phyloP scores from a whole-genome alignment of 208 protist genomes.

The Angomonas deanei region DNA sequence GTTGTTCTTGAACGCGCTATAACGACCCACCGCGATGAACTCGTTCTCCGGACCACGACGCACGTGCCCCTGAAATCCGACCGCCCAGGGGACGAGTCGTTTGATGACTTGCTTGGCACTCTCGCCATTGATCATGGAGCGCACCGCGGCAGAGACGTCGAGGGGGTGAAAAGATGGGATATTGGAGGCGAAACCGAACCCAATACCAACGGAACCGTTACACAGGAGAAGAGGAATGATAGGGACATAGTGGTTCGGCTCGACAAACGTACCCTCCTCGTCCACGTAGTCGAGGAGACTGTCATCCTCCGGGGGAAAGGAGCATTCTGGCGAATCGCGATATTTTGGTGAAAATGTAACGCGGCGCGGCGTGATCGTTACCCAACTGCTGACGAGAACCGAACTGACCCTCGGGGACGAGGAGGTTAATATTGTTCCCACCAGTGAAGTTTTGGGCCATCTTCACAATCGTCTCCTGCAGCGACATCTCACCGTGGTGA shows the following conservation, averaged over 20 bases:
- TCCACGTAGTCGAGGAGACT: constrained; percentile 94
- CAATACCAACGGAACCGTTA: constrained; percentile 99
- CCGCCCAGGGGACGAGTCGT: constrained; percentile 93
- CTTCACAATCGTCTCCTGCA: constrained; percentile 97
- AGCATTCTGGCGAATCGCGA: constrained; percentile 92
- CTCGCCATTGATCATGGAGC: constrained; percentile 81
- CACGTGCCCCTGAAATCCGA: constrained; percentile 92
- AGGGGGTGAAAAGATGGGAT: constrained; percentile 96
- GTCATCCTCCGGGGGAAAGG: constrained; percentile 97
- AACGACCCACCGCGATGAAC: constrained; percentile 73
- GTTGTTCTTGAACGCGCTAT: constrained; percentile 54
- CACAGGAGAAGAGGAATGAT: constrained; percentile 99
- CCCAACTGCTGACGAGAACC: constrained; percentile 97
- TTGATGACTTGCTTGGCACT: constrained; percentile 61
- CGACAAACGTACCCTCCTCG: constrained; percentile 97
- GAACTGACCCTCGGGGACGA: constrained; percentile 98
- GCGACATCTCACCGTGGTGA: constrained; percentile 99
- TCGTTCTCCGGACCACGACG: constrained; percentile 54
- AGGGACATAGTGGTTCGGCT: constrained; percentile 99
- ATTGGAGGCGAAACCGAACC: constrained; percentile 96
- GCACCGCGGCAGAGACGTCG: constrained; percentile 90
- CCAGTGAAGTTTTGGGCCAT: constrained; percentile 99
- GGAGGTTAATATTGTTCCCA: constrained; percentile 99
- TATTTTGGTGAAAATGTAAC: constrained; percentile 96
- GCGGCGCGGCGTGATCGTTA: constrained; percentile 95